phyloP scores from a whole-genome alignment of 2,329 filamentous ascomycete species.

The Capronia epimyces region DNA sequence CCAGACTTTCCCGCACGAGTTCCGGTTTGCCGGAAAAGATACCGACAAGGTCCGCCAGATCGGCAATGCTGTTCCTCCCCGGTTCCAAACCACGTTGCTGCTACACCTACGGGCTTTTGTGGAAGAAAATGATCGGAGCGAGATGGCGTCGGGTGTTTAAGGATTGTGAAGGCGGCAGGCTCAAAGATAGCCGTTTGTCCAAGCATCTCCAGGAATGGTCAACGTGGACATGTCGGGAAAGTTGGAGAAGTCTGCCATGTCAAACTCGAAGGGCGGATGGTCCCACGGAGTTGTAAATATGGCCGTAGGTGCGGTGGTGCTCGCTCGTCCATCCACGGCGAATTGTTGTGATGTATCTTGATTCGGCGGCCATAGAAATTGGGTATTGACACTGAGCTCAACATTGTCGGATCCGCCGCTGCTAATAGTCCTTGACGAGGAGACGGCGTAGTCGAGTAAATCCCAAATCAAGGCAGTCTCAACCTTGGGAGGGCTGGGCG shows the following conservation, averaged over 20 bases:
- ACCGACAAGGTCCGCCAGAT: slow-evolving; percentile 55
- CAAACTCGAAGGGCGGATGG: slow-evolving; percentile 17
- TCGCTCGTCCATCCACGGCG: background rate
- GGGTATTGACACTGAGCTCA: slow-evolving; percentile 24
- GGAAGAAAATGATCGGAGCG: background rate
- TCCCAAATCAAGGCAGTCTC: slow-evolving; percentile 24
- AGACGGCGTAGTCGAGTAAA: slow-evolving; percentile 25
- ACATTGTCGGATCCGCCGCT: slow-evolving; percentile 17
- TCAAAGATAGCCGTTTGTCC: slow-evolving; percentile 17
- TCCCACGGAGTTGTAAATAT: slow-evolving; percentile 11
- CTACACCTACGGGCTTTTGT: background rate
- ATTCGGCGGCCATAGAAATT: slow-evolving; percentile 23
- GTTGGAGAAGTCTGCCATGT: slow-evolving; percentile 20
- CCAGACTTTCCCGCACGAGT: slow-evolving; percentile 61
- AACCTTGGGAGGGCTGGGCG: slow-evolving; percentile 16
- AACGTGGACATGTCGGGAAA: slow-evolving; percentile 14
- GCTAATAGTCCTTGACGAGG: slow-evolving; percentile 14
- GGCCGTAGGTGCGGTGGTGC: background rate
- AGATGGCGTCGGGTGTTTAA: background rate
- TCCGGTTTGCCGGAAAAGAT: slow-evolving; percentile 50
- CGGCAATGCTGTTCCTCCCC: slow-evolving; percentile 71
- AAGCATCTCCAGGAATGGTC: slow-evolving; percentile 13
- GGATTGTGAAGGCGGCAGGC: no score
- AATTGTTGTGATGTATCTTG: slow-evolving; percentile 7
- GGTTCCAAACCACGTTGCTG: slow-evolving; percentile 39